Percentiles rank a stretch among this genome's conserved stretches.
These are phyloP conservation scores for Citrus cavaleriei DNA, from an alignment of 345 rosid genomes.

Conservation along the genomic window DNA sequence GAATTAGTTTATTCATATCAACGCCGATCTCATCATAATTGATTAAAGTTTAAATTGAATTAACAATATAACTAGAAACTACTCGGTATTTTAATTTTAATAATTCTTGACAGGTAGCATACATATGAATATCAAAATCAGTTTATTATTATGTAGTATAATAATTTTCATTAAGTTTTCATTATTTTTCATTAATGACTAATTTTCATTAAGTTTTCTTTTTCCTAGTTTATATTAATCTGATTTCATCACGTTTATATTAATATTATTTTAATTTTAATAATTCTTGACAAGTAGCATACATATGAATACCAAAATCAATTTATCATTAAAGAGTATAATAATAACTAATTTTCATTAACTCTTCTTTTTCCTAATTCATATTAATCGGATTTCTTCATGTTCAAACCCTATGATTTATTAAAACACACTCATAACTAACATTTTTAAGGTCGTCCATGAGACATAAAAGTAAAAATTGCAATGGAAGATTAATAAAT, in stretches of 20 bases:
- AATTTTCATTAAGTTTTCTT: no score
- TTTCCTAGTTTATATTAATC: neutral
- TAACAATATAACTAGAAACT: neutral
- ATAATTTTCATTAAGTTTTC: no score
- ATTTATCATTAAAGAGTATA: no score
- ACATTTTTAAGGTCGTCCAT: neutral
- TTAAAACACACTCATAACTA: neutral
- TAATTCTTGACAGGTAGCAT: no score
- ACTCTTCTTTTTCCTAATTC: no score
- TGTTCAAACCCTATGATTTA: neutral
- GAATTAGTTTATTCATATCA: neutral
- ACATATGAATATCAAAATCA: neutral
- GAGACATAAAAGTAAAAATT: neutral
- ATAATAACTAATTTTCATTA: no score
- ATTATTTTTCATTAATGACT: no score
- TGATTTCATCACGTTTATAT: no score
- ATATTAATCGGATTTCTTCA: neutral
- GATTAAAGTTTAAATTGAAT: neutral
- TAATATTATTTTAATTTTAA: no score
- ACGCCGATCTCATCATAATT: neutral
- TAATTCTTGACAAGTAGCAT: no score
- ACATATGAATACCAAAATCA: neutral
- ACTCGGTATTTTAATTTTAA: no score
- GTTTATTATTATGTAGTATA: no score
- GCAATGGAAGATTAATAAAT: neutral